phyloP scores from a whole-genome alignment of 768 basidiomycete genomes.

The Russula sp. region DNA sequence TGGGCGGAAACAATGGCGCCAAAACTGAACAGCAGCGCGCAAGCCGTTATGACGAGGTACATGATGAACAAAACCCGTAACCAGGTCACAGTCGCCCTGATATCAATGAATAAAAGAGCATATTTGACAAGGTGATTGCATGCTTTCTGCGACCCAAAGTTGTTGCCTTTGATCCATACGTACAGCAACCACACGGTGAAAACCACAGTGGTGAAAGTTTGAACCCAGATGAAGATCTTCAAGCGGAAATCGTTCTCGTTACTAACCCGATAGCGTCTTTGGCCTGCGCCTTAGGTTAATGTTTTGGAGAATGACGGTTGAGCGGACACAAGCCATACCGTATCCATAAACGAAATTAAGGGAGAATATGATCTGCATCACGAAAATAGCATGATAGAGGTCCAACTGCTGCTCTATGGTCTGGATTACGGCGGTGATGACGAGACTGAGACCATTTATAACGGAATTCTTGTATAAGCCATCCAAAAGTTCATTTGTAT shows the following conservation, averaged over 20 bases:
- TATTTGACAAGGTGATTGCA: constrained; percentile 21
- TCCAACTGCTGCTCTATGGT: constrained; percentile 4
- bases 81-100: constrained; percentile 5
- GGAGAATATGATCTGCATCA: constrained; percentile 18
- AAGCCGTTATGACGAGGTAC: neutral
- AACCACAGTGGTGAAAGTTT: neutral
- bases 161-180: neutral
- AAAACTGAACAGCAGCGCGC: too few relatives aligned
- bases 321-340: neutral
- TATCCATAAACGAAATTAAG: constrained; percentile 11
- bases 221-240: neutral
- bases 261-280: neutral
- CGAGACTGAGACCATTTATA: constrained; percentile 14
- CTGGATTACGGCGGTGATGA: constrained; percentile 17
- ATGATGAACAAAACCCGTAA: neutral
- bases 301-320: neutral
- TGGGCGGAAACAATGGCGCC: too few relatives aligned
- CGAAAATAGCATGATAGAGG: constrained; percentile 22
- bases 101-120: neutral
- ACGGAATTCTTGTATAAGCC: constrained; percentile 14
- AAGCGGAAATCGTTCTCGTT: neutral
- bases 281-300: neutral
- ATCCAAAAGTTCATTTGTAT: constrained; percentile 10
- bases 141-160: constrained; percentile 11
- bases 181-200: neutral